Conservation (phyloP, 768 basidiomycete genomes). For the Phylloporus sp. region DNA sequence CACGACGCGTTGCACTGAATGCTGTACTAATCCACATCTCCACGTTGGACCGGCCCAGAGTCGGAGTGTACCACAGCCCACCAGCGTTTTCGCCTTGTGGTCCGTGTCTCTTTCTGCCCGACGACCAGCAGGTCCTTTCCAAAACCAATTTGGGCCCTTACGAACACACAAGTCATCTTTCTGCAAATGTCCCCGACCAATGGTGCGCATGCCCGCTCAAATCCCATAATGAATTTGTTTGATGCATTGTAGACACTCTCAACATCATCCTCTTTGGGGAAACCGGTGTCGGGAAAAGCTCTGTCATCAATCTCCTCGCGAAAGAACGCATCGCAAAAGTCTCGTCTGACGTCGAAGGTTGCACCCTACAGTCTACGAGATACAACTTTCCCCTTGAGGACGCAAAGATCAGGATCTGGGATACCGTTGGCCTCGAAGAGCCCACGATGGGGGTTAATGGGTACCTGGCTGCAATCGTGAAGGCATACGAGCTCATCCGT, state of each 20-base stretch:
- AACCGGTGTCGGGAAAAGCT: conserved; percentile 39
- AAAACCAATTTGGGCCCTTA: background rate
- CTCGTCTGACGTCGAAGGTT: conserved; percentile 31
- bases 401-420: conserved; percentile 23
- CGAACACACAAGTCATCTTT: conserved; percentile 5
- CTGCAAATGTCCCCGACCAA: conserved; percentile 17
- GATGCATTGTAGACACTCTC: conserved; percentile 6
- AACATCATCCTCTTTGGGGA: conserved; percentile 32
- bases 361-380: conserved; percentile 30
- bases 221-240: background rate
- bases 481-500: conserved; percentile 25
- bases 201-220: conserved; percentile 10
- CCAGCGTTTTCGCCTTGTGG: conserved; percentile 1
- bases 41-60: conserved; percentile 13
- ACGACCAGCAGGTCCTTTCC: conserved; percentile 2
- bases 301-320: conserved; percentile 42
- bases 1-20: conserved; percentile 12
- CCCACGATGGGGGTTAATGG: conserved; percentile 27
- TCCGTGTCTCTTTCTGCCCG: background rate
- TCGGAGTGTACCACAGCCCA: conserved; percentile 3
- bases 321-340: conserved; percentile 25
- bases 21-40: conserved; percentile 16
- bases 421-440: conserved; percentile 31
- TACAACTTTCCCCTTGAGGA: conserved; percentile 18
- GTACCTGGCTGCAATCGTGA: conserved; percentile 28